Conservation (phyloP, 2,329 filamentous ascomycete genomes). For the Colletotrichum spaethianum region DNA sequence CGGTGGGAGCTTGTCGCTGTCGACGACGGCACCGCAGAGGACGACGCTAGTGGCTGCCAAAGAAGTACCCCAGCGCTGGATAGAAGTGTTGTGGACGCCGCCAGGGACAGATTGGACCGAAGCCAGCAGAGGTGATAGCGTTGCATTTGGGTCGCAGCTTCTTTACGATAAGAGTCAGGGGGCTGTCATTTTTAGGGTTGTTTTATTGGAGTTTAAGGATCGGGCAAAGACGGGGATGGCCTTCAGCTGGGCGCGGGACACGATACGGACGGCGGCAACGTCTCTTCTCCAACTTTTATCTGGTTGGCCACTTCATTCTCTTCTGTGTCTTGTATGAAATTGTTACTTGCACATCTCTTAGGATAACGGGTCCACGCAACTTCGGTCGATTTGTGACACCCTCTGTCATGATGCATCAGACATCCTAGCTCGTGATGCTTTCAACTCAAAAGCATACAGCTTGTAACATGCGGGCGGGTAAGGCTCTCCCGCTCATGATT, state of each 20-base stretch:
- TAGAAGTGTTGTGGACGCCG: constrained; percentile 48
- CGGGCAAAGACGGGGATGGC: not conserved
- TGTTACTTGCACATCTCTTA: not conserved
- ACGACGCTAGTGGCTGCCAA: constrained; percentile 26
- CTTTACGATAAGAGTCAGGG: not conserved
- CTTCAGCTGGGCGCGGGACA: constrained; percentile 1
- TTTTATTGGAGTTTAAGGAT: not conserved
- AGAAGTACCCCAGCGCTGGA: constrained; percentile 49
- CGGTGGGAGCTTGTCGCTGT: constrained; percentile 65
- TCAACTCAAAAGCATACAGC: not conserved
- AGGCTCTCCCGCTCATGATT: not conserved
- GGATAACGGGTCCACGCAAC: not conserved
- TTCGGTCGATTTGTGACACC: not conserved
- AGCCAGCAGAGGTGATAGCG: constrained; percentile 36
- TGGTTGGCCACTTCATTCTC: not conserved
- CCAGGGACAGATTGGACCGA: constrained; percentile 43
- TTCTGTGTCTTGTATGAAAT: constrained; percentile 9
- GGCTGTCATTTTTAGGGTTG: not conserved
- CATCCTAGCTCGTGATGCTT: too few species aligned
- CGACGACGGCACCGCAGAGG: constrained; percentile 46
- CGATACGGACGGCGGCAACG: not conserved
- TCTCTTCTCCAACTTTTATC: not conserved
- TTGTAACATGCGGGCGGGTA: not conserved
- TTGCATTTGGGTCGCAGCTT: not conserved
- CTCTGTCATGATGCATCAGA: not conserved